Evolutionary conservation across 768 basidiomycete species (phyloP).

Genomic region (Auriscalpium microsporum): DNA sequence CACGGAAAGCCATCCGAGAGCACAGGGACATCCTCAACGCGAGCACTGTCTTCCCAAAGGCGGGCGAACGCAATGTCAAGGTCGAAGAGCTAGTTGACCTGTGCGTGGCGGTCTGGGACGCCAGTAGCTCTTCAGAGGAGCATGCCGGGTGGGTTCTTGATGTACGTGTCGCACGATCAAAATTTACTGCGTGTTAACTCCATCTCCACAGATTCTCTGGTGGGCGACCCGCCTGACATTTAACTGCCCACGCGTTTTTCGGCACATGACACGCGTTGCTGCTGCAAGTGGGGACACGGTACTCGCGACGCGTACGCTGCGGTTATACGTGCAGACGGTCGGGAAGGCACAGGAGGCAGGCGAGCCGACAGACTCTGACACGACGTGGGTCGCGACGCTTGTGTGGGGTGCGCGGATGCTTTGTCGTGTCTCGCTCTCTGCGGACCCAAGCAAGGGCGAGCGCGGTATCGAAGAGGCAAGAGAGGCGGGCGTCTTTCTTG

Average conservation of each 20-base stretch:
- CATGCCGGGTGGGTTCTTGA: constrained; percentile 76
- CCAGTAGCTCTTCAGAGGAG: constrained; percentile 52
- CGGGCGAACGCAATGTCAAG: constrained; percentile 67
- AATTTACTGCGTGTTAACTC: neutral
- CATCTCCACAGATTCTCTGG: constrained; percentile 62
- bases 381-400: constrained; percentile 68
- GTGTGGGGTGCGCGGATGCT: constrained; percentile 74
- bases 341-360: constrained; percentile 69
- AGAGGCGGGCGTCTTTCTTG: constrained; percentile 54
- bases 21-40: constrained; percentile 60
- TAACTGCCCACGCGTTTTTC: constrained; percentile 78
- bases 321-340: constrained; percentile 78
- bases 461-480: constrained; percentile 45
- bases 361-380: constrained; percentile 54
- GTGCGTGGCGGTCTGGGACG: constrained; percentile 77
- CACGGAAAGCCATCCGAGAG: constrained; percentile 59
- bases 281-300: constrained; percentile 49
- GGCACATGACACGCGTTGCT: constrained; percentile 75
- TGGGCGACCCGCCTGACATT: constrained; percentile 93
- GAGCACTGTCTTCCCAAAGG: constrained; percentile 70
- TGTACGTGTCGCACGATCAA: constrained; percentile 31
- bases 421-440: constrained; percentile 38
- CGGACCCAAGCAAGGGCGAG: constrained; percentile 6
- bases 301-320: constrained; percentile 67
- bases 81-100: constrained; percentile 82